Base-by-base conservation (phyloP, 139 green algal genomes). In the Ettlia oleoabundans region DNA sequence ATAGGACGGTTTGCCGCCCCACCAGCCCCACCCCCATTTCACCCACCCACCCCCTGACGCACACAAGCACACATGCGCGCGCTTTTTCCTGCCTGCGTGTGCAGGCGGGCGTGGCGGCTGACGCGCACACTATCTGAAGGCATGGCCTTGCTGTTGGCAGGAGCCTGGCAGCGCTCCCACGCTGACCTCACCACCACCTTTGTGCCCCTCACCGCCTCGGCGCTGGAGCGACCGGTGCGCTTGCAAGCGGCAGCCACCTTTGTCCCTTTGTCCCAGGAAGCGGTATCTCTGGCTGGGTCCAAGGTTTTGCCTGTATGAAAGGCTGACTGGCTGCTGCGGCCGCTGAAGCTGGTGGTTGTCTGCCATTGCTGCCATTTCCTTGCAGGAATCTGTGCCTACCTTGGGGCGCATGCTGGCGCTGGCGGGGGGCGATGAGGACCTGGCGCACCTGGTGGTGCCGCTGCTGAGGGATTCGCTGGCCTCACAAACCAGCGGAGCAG, bases 401-500 rank as follows among this genome's bases (percentile, higher is more conserved):
- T 40, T 76, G 72, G 70, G 65, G 1, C 73, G 84, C 41, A 64
- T 88, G 63, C 52, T 83, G 52, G 71, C 72, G 62, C 53, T 73
- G 37, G 18, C 81, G 24, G 70, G 35, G 4, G 84, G 78, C 19
- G 79, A 86, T 24, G 84, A 86, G 30, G 69, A 43, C 26, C 37
- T 82, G 40, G 73, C 62, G 4, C 55, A 35, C 26, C 37, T 88
- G 40, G 51, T 86, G 28, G 41, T 88, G 70, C 84, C 84, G 28
- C 43, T 88, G 55, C 38, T 88, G 62, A 66, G 26, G 4, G 84
- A 88, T 42, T 79, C 47, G 41, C 68, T 85, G 42, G 78, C 79
- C 7, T 68, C 64, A 22, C 72, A 84, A 30, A 74, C 72, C 43
- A 63, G 24, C 13, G 66, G 52, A 4, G 70, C 70, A 6, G 64